These are phyloP conservation scores for Chiua virens DNA, from an alignment of 768 basidiomycete genomes.

Conservation along the genomic window DNA sequence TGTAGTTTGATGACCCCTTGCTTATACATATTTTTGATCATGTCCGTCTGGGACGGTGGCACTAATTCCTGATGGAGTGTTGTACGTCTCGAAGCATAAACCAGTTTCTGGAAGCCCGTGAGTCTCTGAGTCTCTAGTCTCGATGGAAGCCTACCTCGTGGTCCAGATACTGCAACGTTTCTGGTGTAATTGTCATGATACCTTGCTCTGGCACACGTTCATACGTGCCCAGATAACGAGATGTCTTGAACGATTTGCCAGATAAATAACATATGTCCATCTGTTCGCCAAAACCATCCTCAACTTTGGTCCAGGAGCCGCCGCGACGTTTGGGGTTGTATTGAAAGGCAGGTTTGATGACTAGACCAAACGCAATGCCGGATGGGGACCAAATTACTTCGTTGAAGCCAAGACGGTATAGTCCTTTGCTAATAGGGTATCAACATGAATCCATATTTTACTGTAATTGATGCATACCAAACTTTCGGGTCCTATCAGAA, in stretches of 20 bases:
- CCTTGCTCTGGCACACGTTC: slow-evolving; percentile 16
- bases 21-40: slow-evolving; percentile 29
- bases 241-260: not conserved
- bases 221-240: slow-evolving; percentile 28
- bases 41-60: slow-evolving; percentile 22
- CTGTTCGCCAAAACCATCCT: slow-evolving; percentile 11
- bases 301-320: slow-evolving; percentile 18
- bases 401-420: slow-evolving; percentile 8
- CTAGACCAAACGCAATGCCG: slow-evolving; percentile 25
- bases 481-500: slow-evolving; percentile 2
- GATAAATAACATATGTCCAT: slow-evolving; percentile 21
- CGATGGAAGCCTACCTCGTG: slow-evolving; percentile 3
- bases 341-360: slow-evolving; percentile 24
- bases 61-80: slow-evolving; percentile 21
- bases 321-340: slow-evolving; percentile 23
- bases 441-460: not conserved
- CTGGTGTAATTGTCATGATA: slow-evolving; percentile 13
- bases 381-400: slow-evolving; percentile 24
- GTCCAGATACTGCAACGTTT: slow-evolving; percentile 11
- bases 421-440: slow-evolving; percentile 7
- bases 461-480: slow-evolving; percentile 9
- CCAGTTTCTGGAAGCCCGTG: slow-evolving; percentile 17
- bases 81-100: slow-evolving; percentile 14
- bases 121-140: not conserved
- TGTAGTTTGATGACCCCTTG: slow-evolving; percentile 28